phyloP scores from a whole-genome alignment of 2,329 filamentous ascomycete genomes.

The Bipolaris gigantea region DNA sequence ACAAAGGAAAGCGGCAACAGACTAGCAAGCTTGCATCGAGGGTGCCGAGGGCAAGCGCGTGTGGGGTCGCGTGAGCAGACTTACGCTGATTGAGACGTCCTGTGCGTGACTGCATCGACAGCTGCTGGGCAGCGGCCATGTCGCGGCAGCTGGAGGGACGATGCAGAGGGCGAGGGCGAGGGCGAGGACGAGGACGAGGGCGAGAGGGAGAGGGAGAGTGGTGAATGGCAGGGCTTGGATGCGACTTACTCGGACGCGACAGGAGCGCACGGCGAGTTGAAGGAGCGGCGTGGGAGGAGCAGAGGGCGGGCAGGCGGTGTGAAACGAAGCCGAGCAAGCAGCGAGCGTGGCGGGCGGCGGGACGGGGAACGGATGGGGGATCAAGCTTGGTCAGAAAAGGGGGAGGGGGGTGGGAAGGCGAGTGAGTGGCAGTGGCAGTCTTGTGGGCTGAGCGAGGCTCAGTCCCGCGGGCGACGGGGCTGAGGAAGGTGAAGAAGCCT shows the following conservation, averaged over 20 bases:
- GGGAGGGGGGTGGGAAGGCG: constrained; percentile 13
- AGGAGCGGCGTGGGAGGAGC: constrained; percentile 20
- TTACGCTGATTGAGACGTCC: constrained; percentile 81
- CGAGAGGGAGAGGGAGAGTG: not conserved
- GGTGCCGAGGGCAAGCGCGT: constrained; percentile 8
- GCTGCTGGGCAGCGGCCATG: constrained; percentile 51
- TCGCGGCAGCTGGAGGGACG: constrained; percentile 13
- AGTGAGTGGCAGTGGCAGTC: constrained; percentile 7
- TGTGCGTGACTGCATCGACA: constrained; percentile 66
- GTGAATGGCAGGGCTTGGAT: constrained; percentile 8
- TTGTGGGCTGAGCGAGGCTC: constrained; percentile 40
- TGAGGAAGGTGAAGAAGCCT: constrained; percentile 51
- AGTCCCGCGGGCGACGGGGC: constrained; percentile 55
- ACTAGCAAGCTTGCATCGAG: not conserved
- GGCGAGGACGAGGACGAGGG: constrained; percentile 1
- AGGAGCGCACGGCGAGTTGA: constrained; percentile 2
- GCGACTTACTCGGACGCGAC: constrained; percentile 19
- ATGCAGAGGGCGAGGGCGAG: constrained; percentile 3
- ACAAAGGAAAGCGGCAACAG: not conserved
- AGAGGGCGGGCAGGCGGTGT: constrained; percentile 28
- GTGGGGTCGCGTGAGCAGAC: constrained; percentile 47
- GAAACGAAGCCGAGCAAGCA: constrained; percentile 33
- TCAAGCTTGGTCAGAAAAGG: constrained; percentile 8
- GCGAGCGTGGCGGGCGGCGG: constrained; percentile 12
- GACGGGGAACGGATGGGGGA: not conserved